Base-by-base conservation (phyloP, 1,284 basidiomycete species). In the Mycena sp. region DNA sequence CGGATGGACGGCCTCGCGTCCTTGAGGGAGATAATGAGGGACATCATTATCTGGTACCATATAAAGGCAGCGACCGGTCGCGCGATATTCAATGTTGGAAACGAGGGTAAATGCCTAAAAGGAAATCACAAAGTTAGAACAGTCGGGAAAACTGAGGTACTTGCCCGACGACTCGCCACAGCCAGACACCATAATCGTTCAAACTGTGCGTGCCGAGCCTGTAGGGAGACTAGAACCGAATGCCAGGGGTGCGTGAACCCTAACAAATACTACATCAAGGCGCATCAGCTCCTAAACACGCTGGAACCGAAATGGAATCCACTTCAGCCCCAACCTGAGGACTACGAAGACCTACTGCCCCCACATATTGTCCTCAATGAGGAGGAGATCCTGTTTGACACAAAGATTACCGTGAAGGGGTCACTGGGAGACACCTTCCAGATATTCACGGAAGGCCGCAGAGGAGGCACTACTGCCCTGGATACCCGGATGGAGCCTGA, bases 241-340 rank as follows among this genome's bases (percentile, higher is more conserved):
- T 35, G 30, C 21, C 23, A 7, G 23, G 29, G 25, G 6, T 65
- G 64, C 46, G 5, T 14, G 11, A 40, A 40, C 37, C 64, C 64
- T 2, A 21, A 61, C 29, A 38, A 44, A 41, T 65, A 53, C 41
- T 61, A 23, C 25, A 16, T 12, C 4, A 61, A 60, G 46, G 63
- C 63, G 16, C 30, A 35, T 12, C 10, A 25, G 3, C 38, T 65
- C 2, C 29, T 65, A 14, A 37, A 54, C 16, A 17, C 41, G 2
- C 32, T 65, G 2, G 48, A 61, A 17, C 28, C 25, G 4, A 65
- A 65, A 29, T 65, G 63, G 63, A 62, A 58, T 49, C 63, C 63
- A 23, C 32, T 61, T 0, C 7, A 21, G 2, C 23, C 32, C 7
- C 63, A 65, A 25, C 63, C 63, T 1, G 59, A 61, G n/a, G 63